phyloP scores from a whole-genome alignment of 345 rosid genomes.

The Camelina laxa region DNA sequence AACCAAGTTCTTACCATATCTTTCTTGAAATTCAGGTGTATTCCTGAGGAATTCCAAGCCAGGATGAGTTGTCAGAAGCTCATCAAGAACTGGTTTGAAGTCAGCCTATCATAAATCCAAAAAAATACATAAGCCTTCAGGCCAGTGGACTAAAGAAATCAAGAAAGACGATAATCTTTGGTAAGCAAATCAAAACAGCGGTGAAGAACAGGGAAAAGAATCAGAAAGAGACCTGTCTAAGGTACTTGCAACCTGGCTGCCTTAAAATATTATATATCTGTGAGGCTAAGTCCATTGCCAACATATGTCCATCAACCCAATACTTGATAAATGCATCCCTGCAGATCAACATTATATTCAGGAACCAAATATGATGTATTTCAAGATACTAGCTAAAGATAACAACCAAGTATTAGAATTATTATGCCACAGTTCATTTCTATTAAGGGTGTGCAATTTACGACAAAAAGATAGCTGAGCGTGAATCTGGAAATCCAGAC shows the following conservation, averaged over 20 bases:
- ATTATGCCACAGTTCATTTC: background rate
- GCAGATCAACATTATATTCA: slow-evolving; percentile 23
- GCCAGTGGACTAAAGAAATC: slow-evolving; percentile 14
- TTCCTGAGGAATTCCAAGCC: slow-evolving; percentile 79
- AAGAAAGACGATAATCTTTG: background rate
- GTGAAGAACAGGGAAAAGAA: slow-evolving; percentile 1
- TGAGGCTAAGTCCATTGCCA: slow-evolving; percentile 68
- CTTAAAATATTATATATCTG: slow-evolving; percentile 71
- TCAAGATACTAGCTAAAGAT: background rate
- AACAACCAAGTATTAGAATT: slow-evolving; percentile 14
- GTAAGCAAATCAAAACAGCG: background rate
- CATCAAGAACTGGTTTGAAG: slow-evolving; percentile 83
- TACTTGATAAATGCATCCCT: slow-evolving; percentile 78
- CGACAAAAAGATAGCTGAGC: background rate
- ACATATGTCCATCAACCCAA: slow-evolving; percentile 78
- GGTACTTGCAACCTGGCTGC: slow-evolving; percentile 70
- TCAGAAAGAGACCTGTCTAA: slow-evolving; percentile 66
- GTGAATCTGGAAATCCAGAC: background rate
- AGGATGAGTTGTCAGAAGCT: slow-evolving; percentile 80
- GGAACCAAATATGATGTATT: slow-evolving; percentile 16
- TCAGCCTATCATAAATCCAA: slow-evolving; percentile 62
- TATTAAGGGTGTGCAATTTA: background rate
- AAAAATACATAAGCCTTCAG: slow-evolving; percentile 23
- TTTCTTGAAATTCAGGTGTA: slow-evolving; percentile 88
- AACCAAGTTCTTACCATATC: slow-evolving; percentile 66